These are phyloP conservation scores for Artomyces pyxidatus DNA, from an alignment of 768 basidiomycete species.

Conservation along the genomic window DNA sequence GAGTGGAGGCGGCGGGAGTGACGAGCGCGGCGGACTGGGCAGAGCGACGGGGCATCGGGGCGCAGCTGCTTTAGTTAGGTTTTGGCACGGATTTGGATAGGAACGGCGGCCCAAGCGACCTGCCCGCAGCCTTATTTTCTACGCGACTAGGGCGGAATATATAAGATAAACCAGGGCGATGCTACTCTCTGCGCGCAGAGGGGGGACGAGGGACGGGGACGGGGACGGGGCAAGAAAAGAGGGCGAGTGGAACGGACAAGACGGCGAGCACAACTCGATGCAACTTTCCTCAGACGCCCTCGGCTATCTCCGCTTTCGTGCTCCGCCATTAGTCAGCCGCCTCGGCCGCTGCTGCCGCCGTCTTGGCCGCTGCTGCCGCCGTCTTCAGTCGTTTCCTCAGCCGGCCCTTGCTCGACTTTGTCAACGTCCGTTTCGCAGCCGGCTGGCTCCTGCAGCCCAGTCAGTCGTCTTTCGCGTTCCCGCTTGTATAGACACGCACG, in stretches of 20 bases:
- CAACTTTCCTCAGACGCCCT: neutral
- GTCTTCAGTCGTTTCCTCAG: constrained; percentile 37
- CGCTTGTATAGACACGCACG: constrained; percentile 31
- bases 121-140: neutral
- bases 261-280: neutral
- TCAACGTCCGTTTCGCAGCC: constrained; percentile 42
- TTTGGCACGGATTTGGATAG: constrained; percentile 25
- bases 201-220: no score
- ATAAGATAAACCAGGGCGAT: no score
- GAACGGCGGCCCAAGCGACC: constrained; percentile 13
- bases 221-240: neutral
- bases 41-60: constrained; percentile 28
- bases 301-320: neutral
- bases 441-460: constrained; percentile 43
- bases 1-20: constrained; percentile 13
- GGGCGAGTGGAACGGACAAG: neutral
- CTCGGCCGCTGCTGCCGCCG: neutral
- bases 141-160: neutral
- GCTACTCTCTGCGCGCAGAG: no score
- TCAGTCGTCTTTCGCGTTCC: neutral
- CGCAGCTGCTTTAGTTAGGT: constrained; percentile 17
- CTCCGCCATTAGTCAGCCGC: no score
- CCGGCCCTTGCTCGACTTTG: constrained; percentile 50
- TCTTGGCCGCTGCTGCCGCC: no score
- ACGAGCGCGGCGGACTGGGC: constrained; percentile 17